phyloP scores from a whole-genome alignment of 2,329 filamentous ascomycete species.

The Dothideomycetes sp. region DNA sequence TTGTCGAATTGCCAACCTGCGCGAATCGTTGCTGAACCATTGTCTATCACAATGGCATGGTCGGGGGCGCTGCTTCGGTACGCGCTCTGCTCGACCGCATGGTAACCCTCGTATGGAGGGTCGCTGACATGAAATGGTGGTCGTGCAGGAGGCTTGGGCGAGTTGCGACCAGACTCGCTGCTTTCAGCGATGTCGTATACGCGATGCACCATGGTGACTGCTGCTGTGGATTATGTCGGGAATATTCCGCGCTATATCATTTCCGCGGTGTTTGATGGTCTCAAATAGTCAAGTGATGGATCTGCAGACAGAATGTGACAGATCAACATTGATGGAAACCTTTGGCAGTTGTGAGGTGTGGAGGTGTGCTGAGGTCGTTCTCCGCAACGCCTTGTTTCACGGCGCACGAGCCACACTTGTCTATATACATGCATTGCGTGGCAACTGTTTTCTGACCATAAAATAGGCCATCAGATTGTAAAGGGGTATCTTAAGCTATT shows the following conservation, averaged over 20 bases:
- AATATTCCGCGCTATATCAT: no score
- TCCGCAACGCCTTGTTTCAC: neutral
- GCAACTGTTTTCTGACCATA: no score
- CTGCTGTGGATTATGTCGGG: neutral
- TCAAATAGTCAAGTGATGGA: no score
- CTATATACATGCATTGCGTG: no score
- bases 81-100: slow-evolving; percentile 51
- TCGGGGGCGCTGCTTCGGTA: slow-evolving; percentile 51
- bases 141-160: slow-evolving; percentile 41
- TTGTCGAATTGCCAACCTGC: slow-evolving; percentile 93
- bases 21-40: slow-evolving; percentile 88
- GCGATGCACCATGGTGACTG: slow-evolving; percentile 23
- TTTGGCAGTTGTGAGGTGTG: neutral
- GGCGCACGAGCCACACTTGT: slow-evolving; percentile 1
- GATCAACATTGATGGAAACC: neutral
- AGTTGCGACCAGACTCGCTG: slow-evolving; percentile 19
- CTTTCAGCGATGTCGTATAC: slow-evolving; percentile 16
- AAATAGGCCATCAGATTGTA: no score
- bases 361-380: neutral
- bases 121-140: slow-evolving; percentile 43
- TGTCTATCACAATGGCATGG: slow-evolving; percentile 91
- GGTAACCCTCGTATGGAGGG: slow-evolving; percentile 50
- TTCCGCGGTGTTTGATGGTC: neutral
- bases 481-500: neutral
- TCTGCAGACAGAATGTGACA: neutral